Conservation (phyloP, 2,329 filamentous ascomycete genomes). For the Scedosporium dehoogii region DNA sequence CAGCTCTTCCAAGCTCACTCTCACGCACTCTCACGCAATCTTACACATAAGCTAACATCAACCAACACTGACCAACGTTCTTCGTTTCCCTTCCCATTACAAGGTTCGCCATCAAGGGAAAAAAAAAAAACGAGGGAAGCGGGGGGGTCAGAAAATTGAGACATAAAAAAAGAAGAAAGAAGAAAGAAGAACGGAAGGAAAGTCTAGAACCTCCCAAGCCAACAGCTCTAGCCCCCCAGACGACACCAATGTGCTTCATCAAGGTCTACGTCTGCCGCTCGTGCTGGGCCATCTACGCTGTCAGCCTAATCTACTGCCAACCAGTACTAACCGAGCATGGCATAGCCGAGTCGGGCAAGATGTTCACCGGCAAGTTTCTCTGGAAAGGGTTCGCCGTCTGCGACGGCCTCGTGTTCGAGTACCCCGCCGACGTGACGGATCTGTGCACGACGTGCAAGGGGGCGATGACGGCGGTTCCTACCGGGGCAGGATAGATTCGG, state of each 20-base stretch:
- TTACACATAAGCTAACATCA: no score
- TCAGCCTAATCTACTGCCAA: neutral
- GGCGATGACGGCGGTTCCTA: neutral
- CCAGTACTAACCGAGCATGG: neutral
- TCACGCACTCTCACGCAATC: no score
- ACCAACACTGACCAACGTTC: no score
- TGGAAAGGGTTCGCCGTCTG: neutral
- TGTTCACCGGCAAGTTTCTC: neutral
- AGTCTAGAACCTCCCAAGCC: neutral
- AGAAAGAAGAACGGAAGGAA: neutral
- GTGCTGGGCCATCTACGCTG: no score
- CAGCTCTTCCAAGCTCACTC: no score
- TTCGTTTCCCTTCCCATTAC: no score
- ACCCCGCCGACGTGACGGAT: neutral
- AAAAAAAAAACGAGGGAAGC: no score
- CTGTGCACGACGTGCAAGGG: neutral
- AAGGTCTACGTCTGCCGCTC: neutral
- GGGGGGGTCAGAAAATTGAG: neutral
- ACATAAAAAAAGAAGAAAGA: neutral
- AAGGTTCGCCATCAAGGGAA: no score
- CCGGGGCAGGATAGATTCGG: no score
- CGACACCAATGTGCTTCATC: neutral
- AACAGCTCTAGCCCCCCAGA: neutral
- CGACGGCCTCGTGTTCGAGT: neutral
- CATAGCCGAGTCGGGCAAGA: neutral